phyloP scores from a whole-genome alignment of 2,329 filamentous ascomycete genomes.

The Fusarium nurragi region DNA sequence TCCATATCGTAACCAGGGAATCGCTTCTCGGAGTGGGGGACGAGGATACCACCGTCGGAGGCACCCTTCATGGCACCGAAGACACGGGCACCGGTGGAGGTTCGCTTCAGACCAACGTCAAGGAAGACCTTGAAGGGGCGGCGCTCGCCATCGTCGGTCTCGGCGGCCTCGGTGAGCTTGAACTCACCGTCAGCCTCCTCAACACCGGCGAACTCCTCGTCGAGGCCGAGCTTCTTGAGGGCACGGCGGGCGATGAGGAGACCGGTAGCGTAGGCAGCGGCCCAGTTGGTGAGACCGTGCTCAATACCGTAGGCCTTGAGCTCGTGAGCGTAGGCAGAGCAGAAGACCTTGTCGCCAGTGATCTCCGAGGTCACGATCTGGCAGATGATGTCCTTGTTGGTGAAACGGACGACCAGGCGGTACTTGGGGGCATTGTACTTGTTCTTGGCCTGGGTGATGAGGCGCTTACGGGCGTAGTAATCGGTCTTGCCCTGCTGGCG shows the following conservation, averaged over 20 bases:
- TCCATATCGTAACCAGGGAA: slow-evolving; percentile 99
- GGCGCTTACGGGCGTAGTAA: slow-evolving; percentile 99
- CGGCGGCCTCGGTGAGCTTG: slow-evolving; percentile 91
- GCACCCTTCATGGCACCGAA: slow-evolving; percentile 99
- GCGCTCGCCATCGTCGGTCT: slow-evolving; percentile 81
- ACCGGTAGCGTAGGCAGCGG: slow-evolving; percentile 95
- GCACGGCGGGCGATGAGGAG: slow-evolving; percentile 96
- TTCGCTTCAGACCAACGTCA: slow-evolving; percentile 96
- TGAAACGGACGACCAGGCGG: slow-evolving; percentile 98
- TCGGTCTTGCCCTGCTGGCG: slow-evolving; percentile 97
- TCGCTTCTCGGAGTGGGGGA: slow-evolving; percentile 99
- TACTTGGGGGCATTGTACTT: slow-evolving; percentile 99
- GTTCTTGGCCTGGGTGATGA: slow-evolving; percentile 99
- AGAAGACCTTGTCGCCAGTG: slow-evolving; percentile 96
- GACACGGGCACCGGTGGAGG: slow-evolving; percentile 97
- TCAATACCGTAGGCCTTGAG: slow-evolving; percentile 96
- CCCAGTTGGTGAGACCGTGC: slow-evolving; percentile 99
- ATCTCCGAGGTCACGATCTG: slow-evolving; percentile 98
- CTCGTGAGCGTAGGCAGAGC: slow-evolving; percentile 94
- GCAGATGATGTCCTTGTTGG: slow-evolving; percentile 98
- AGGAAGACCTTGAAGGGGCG: slow-evolving; percentile 99
- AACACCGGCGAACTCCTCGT: slow-evolving; percentile 92
- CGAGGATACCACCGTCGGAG: slow-evolving; percentile 94
- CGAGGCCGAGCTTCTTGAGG: slow-evolving; percentile 95
- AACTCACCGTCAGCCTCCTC: slow-evolving; percentile 98